These are phyloP conservation scores for Boletellus emodensis DNA, from an alignment of 768 basidiomycete species.

Conservation along the genomic window DNA sequence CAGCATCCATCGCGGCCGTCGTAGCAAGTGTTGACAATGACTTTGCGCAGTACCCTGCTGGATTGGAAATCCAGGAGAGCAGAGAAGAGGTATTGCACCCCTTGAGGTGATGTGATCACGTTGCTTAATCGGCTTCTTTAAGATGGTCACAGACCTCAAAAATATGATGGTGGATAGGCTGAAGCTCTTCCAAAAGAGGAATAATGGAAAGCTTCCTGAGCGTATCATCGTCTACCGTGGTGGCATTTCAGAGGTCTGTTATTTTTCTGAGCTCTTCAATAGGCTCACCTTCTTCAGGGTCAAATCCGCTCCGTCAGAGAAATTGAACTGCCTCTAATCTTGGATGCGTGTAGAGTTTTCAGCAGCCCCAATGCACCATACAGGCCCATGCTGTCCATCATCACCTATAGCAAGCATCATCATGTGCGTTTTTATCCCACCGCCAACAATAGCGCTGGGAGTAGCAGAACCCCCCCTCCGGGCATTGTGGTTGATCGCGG, in stretches of 20 bases:
- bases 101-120: not conserved
- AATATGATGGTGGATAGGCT: constrained; percentile 44
- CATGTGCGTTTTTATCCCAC: constrained; percentile 46
- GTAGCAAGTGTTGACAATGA: constrained; percentile 41
- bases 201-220: constrained; percentile 33
- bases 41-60: constrained; percentile 43
- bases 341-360: constrained; percentile 35
- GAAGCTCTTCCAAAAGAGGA: constrained; percentile 28
- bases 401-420: constrained; percentile 47
- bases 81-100: constrained; percentile 53
- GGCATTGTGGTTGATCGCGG: constrained; percentile 49
- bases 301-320: constrained; percentile 4
- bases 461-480: constrained; percentile 40
- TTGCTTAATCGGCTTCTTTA: not conserved
- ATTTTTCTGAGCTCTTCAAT: not conserved
- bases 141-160: constrained; percentile 40
- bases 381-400: constrained; percentile 40
- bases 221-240: constrained; percentile 51
- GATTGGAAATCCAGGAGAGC: constrained; percentile 39
- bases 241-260: constrained; percentile 64
- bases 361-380: constrained; percentile 29
- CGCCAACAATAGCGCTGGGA: constrained; percentile 25
- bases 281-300: not conserved
- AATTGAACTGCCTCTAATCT: constrained; percentile 38
- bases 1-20: constrained; percentile 44